These are phyloP conservation scores for Metschnikowia lachancei DNA, from an alignment of 805 yeast species.

Conservation along the genomic window DNA sequence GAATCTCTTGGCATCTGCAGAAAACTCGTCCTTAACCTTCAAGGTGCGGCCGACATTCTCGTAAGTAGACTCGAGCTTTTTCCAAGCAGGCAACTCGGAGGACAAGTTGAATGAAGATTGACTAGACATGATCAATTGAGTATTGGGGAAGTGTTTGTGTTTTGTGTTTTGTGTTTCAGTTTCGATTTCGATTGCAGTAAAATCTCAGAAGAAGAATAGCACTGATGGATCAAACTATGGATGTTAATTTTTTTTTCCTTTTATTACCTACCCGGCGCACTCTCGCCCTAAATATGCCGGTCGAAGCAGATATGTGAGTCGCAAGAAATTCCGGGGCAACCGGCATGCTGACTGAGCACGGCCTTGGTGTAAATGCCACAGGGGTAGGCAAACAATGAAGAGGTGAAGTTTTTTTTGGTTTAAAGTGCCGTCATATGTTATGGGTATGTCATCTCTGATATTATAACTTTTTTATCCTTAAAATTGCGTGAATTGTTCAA, in stretches of 20 bases:
- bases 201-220: not conserved
- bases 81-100: constrained; percentile 81
- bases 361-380: not conserved
- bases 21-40: constrained; percentile 75
- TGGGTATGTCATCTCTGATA: too few relatives aligned
- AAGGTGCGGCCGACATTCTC: constrained; percentile 66
- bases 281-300: constrained; percentile 12
- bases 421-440: too few relatives aligned
- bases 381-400: too few relatives aligned
- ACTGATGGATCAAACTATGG: not conserved
- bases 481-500: too few relatives aligned
- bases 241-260: not conserved
- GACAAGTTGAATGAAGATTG: constrained; percentile 51
- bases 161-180: not conserved
- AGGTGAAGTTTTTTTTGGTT: too few relatives aligned
- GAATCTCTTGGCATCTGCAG: constrained; percentile 70
- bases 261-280: constrained; percentile 12
- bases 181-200: not conserved
- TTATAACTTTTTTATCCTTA: too few relatives aligned
- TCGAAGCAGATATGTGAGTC: not conserved
- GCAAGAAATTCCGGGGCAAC: constrained; percentile 7
- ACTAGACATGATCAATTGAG: constrained; percentile 18
- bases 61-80: constrained; percentile 67
- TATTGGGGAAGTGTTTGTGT: not conserved
- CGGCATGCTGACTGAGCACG: constrained; percentile 2